These are phyloP conservation scores for Dipteronia dyeriana DNA, from an alignment of 345 rosid genomes.

Conservation along the genomic window DNA sequence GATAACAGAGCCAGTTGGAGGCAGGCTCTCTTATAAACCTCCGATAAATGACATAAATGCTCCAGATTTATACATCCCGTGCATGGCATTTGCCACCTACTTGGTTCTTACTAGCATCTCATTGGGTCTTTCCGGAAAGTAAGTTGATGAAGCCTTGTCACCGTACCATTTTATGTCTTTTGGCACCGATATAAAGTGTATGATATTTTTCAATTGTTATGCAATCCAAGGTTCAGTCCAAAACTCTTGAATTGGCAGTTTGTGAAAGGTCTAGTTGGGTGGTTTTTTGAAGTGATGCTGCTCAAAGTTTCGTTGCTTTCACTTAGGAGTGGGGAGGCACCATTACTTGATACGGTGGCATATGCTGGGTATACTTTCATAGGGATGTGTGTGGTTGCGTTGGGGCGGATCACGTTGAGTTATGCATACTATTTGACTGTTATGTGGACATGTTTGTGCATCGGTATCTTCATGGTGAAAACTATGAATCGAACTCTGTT, in stretches of 20 bases:
- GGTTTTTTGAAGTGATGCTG: conserved; percentile 54
- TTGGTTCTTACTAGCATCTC: conserved; percentile 71
- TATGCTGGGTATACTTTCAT: conserved; percentile 58
- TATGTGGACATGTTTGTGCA: conserved; percentile 51
- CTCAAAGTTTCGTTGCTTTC: conserved; percentile 46
- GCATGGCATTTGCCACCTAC: conserved; percentile 69
- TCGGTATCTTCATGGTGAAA: conserved; percentile 57
- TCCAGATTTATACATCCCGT: conserved; percentile 75
- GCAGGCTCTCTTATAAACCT: conserved; percentile 67
- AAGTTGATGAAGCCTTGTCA: conserved; percentile 25
- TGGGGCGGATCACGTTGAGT: conserved; percentile 37
- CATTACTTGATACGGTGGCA: conserved; percentile 50
- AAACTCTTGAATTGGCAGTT: conserved; percentile 59
- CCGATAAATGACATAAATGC: conserved; percentile 75
- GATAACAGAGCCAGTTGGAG: conserved; percentile 67
- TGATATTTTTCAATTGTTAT: not conserved
- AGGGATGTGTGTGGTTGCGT: conserved; percentile 48
- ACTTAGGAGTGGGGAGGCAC: conserved; percentile 55
- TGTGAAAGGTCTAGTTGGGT: conserved; percentile 53
- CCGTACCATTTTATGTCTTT: not conserved
- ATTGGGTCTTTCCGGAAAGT: conserved; percentile 60
- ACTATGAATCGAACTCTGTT: conserved; percentile 47
- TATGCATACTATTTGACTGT: conserved; percentile 44
- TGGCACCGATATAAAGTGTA: not conserved
- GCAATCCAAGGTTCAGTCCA: conserved; percentile 39